phyloP scores from a whole-genome alignment of 768 basidiomycete species.

The Trametes meyenii region DNA sequence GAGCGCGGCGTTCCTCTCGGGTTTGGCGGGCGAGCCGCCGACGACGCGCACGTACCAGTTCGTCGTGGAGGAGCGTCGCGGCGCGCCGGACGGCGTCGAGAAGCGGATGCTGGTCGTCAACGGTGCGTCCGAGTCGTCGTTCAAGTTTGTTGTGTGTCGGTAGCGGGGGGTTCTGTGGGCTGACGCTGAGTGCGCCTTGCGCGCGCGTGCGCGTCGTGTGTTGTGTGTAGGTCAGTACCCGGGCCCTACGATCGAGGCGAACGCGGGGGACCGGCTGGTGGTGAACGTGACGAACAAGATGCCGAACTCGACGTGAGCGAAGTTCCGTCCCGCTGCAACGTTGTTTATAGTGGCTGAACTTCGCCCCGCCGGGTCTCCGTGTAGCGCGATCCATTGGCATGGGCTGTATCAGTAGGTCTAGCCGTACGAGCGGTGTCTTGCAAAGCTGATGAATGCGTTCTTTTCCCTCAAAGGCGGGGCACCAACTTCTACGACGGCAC shows the following conservation, averaged over 20 bases:
- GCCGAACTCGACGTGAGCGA: slow-evolving; percentile 35
- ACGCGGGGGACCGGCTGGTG: slow-evolving; percentile 40
- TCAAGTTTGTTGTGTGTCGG: no score
- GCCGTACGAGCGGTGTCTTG: neutral
- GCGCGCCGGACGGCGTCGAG: slow-evolving; percentile 45
- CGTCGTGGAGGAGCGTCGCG: slow-evolving; percentile 41
- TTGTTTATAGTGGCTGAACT: neutral
- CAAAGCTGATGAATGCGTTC: neutral
- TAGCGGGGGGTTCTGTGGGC: no score
- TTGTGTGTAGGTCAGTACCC: slow-evolving; percentile 34
- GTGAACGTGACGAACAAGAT: slow-evolving; percentile 41
- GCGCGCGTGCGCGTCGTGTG: neutral
- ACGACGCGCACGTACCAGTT: slow-evolving; percentile 47
- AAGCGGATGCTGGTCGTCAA: slow-evolving; percentile 52
- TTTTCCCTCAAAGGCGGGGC: slow-evolving; percentile 20
- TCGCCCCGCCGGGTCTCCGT: no score
- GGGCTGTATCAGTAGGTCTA: slow-evolving; percentile 26
- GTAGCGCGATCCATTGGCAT: slow-evolving; percentile 41
- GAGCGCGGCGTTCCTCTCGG: slow-evolving; percentile 4
- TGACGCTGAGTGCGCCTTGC: neutral
- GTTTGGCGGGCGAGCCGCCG: slow-evolving; percentile 9
- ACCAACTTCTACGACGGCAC: slow-evolving; percentile 55
- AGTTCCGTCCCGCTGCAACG: neutral
- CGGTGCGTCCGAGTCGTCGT: no score
- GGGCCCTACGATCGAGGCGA: slow-evolving; percentile 43